Base-by-base conservation (phyloP, 768 basidiomycete genomes). In the Mycena sanguinolenta region DNA sequence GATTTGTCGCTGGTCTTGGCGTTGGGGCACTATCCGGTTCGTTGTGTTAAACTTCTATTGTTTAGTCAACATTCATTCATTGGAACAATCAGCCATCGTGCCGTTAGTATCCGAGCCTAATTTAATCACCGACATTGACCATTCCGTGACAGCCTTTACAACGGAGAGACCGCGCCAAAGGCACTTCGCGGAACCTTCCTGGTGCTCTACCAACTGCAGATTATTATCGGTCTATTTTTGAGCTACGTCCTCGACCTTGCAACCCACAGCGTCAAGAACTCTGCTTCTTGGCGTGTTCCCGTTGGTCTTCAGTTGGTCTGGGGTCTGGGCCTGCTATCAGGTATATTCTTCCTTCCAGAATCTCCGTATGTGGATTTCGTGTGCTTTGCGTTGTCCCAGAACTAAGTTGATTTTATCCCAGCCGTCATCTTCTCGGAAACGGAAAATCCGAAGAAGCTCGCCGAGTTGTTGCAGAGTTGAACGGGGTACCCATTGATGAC, bases 121-220 rank as follows among this genome's bases (percentile, higher is more conserved):
- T 19, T 9, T 4, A n/a, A 39, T 60, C 28, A 13, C 36, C 21
- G 3, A 67, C 74, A 78, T 72, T 52, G 75, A 75, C 69, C 78
- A 77, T 8, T 80, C 78, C 13, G 71, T 13, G 38, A 32, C n/a
- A 81, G 84, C n/a, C 73, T 94, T 9, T 94, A 94, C 77, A 93
- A 92, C 71, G 92, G 93, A 44, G 93, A 94, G 79, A 91, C 92
- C 0, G 88, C 92, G 0, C 93, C 93, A 0, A 93, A 93, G 75
- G 85, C 88, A 1, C 84, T 94, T 65, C 88, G 93, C 76, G 94
- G 93, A 10, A 87, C 91, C 23, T 78, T 88, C 13, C 81, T 95
- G 32, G 92, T 92, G 2, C 81, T 95, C 21, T 94, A 94, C 75
- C 93, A 94, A 76, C 82, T 94, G 16, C 92, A 93, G 77, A 92